Evolutionary conservation across 164 flowering plant genomes (phyloP), one percentile per base, ranked within the genome.

Genomic region (Kalanchoe fedtschenkoi): DNA sequence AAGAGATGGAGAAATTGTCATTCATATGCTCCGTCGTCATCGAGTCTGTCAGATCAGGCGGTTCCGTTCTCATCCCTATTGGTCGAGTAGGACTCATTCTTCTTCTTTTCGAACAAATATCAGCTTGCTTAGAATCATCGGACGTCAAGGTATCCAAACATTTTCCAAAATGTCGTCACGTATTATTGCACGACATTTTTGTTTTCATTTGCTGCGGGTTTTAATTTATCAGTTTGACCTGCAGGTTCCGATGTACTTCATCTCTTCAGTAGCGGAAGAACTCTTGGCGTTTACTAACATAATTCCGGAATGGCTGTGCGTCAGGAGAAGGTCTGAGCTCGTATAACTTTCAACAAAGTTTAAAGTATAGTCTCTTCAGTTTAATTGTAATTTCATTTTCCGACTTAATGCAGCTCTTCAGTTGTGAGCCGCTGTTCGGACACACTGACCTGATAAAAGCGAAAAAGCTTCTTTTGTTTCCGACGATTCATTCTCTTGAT

Each of bases 231-330:
- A n/a, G n/a, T n/a, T n/a, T n/a, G n/a, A n/a, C n/a, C n/a, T 67
- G 62, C 67, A 92, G 98, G 85, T 83, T 72, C 96, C 98, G 22
- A 80, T 92, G 62, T 83, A 75, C 68, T 59, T 89, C 6, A 74
- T 92, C 62, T 92, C 97, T 58, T 69, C 85, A 61, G 76, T 79
- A 47, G 96, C 97, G 60, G 86, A 82, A 76, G 95, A 89, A 65
- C 61, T 84, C 32, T 65, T 92, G 70, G 80, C 91, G n/a, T 84
- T 63, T 59, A 62, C 83, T 10, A 88, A 81, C 78, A 64, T 79
- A 15, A 76, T 89, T 44, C 98, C 96, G 44, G 98, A 92, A 71
- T 92, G 98, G 97, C 68, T 92, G 32, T 84, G 86, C 71, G 85
- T 30, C 96, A 89, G 70, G 81, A 86, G 61, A 85, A 83, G 82